Conservation (phyloP, 768 basidiomycete species). For the Coprinopsis cinerea region DNA sequence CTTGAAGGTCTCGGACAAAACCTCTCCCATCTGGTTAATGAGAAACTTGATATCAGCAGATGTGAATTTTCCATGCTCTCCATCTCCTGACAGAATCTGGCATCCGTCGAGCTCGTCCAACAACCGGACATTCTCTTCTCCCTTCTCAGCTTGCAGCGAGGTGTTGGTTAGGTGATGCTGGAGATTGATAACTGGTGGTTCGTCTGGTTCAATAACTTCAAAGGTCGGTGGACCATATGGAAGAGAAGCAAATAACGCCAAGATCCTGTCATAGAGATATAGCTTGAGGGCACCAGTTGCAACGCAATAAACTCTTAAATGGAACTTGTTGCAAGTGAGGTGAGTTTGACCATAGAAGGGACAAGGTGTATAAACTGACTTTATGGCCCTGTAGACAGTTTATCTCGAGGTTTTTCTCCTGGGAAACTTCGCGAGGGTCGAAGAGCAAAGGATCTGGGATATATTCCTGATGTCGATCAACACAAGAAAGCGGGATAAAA, state of each 20-base stretch:
- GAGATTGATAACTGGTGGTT: constrained; percentile 40
- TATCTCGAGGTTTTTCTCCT: constrained; percentile 19
- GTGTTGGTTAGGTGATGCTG: constrained; percentile 88
- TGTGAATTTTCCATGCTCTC: constrained; percentile 19
- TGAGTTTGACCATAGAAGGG: neutral
- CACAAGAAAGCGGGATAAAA: neutral
- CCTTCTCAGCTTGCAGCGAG: constrained; percentile 64
- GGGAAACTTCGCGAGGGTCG: constrained; percentile 49
- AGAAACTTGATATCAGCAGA: constrained; percentile 37
- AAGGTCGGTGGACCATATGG: constrained; percentile 52
- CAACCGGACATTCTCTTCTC: constrained; percentile 69
- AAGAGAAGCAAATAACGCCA: constrained; percentile 82
- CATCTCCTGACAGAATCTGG: constrained; percentile 37
- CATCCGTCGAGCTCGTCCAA: constrained; percentile 76
- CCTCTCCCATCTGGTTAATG: constrained; percentile 52
- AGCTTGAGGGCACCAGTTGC: constrained; percentile 72
- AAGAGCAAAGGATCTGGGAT: constrained; percentile 70
- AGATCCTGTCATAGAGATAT: constrained; percentile 74
- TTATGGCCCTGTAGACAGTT: constrained; percentile 45
- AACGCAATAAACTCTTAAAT: constrained; percentile 85
- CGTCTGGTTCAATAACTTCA: constrained; percentile 20
- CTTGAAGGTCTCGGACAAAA: constrained; percentile 76
- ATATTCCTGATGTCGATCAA: constrained; percentile 66
- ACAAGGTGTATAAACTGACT: constrained; percentile 28
- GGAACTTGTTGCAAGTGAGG: constrained; percentile 55